phyloP scores from a whole-genome alignment of 2,329 filamentous ascomycete species.

The Penicillium fuscoglaucum region DNA sequence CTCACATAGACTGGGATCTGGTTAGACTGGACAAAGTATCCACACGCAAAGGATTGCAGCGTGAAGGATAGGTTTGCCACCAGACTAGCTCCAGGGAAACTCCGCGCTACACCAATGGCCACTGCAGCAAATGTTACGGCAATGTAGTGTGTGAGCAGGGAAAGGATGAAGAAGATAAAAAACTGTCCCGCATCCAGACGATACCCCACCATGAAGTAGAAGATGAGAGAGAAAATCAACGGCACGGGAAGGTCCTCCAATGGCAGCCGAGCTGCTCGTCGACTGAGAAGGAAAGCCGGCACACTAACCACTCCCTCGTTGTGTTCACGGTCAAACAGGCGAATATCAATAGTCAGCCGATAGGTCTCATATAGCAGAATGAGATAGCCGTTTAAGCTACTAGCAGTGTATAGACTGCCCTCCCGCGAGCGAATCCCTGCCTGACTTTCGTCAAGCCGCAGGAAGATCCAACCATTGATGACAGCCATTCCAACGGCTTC shows the following conservation, averaged over 20 bases:
- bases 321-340: constrained; percentile 72
- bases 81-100: constrained; percentile 69
- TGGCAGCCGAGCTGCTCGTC: constrained; percentile 66
- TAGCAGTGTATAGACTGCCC: constrained; percentile 70
- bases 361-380: constrained; percentile 76
- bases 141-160: constrained; percentile 70
- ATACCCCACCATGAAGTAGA: constrained; percentile 78
- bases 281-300: constrained; percentile 67
- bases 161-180: constrained; percentile 69
- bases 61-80: constrained; percentile 73
- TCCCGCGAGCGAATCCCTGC: constrained; percentile 72
- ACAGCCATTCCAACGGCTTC: constrained; percentile 71
- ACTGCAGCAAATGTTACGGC: constrained; percentile 70
- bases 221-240: constrained; percentile 67
- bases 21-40: constrained; percentile 73
- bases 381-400: constrained; percentile 72
- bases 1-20: constrained; percentile 75
- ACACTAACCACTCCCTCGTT: constrained; percentile 71
- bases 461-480: constrained; percentile 72
- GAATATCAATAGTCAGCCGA: constrained; percentile 71
- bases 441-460: constrained; percentile 63
- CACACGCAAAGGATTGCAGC: constrained; percentile 71
- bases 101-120: constrained; percentile 64
- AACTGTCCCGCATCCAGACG: constrained; percentile 64
- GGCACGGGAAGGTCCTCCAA: constrained; percentile 74